Evolutionary conservation across 1,139 yeast species (phyloP), one percentile per base, ranked within the genome.

Genomic region (Magnusiomyces starmeri): DNA sequence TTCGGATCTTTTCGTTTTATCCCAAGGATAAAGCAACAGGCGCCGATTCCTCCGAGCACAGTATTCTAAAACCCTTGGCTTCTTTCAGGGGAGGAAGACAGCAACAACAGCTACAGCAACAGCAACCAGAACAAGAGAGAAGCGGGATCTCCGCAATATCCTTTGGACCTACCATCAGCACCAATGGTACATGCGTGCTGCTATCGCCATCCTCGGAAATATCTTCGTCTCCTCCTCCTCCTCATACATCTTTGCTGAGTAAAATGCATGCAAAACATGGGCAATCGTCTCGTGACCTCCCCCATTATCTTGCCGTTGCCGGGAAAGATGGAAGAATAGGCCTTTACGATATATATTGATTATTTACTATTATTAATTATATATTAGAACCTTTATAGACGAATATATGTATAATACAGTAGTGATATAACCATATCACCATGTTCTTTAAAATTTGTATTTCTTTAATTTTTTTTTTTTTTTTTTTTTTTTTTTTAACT

Each of bases 301-400:
- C 56, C 18, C 65, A 66, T 48, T 65, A 66, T 64, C 56, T 71
- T 0, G 73, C 72, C 1, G 68, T 64, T 2, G 73, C 68, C 3
- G 68, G 70, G 3, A 70, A 70, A 51, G 71, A 70, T 46, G 71
- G 72, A 10, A 61, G 72, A 4, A 64, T 71, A 2, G 64, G 62
- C 8, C 51, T 71, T 41, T 68, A 62, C 56, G 56, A 63, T 12
- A 49, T 65, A 7, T 65, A 64, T 52, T 67, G 54, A 56, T 27
- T 16, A 6, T 83, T 60, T 32, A n/a, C n/a, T n/a, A n/a, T n/a
- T n/a, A n/a, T n/a, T n/a, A n/a, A n/a, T n/a, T n/a, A 60, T 58
- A 40, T 34, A 44, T 34, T 14, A 22, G 18, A 16, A 43, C 27
- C n/a, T n/a, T n/a, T n/a, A n/a, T n/a, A n/a, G n/a, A n/a, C n/a